Evolutionary conservation across 2,329 filamentous ascomycete genomes (phyloP).

Genomic region (Endocalyx cinctus): DNA sequence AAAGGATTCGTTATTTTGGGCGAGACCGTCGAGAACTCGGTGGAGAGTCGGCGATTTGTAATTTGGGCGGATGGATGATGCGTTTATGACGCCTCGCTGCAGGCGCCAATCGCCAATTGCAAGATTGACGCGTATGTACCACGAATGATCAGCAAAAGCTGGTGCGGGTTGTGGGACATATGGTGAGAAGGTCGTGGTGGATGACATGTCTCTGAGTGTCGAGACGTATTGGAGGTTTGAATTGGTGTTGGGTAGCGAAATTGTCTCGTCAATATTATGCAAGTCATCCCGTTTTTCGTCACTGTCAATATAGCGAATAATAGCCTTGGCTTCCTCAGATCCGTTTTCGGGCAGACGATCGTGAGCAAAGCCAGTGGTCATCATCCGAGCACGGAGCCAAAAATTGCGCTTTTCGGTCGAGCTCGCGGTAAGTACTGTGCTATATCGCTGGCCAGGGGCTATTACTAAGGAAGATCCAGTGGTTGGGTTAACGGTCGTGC

Average conservation of each 20-base stretch:
- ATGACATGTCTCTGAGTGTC: constrained; percentile 47
- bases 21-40: constrained; percentile 42
- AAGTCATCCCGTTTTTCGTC: constrained; percentile 7
- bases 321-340: constrained; percentile 41
- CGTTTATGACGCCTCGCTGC: constrained; percentile 55
- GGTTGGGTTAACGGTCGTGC: constrained; percentile 58
- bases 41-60: constrained; percentile 44
- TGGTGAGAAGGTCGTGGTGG: constrained; percentile 37
- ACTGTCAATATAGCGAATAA: constrained; percentile 42
- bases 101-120: constrained; percentile 56
- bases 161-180: constrained; percentile 38
- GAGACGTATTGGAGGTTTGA: constrained; percentile 31
- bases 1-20: constrained; percentile 39
- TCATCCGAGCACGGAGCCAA: constrained; percentile 61
- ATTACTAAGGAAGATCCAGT: constrained; percentile 59
- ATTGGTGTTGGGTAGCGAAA: constrained; percentile 31
- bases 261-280: constrained; percentile 12
- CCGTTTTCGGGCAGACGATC: constrained; percentile 38
- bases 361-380: constrained; percentile 55
- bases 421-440: constrained; percentile 59
- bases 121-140: constrained; percentile 53
- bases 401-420: constrained; percentile 50
- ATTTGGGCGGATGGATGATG: constrained; percentile 47
- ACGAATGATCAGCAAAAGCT: constrained; percentile 43
- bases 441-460: constrained; percentile 67